These are phyloP conservation scores for Hordeum pubiflorum DNA, from an alignment of 202 grass and related monocot genomes.

Conservation along the genomic window DNA sequence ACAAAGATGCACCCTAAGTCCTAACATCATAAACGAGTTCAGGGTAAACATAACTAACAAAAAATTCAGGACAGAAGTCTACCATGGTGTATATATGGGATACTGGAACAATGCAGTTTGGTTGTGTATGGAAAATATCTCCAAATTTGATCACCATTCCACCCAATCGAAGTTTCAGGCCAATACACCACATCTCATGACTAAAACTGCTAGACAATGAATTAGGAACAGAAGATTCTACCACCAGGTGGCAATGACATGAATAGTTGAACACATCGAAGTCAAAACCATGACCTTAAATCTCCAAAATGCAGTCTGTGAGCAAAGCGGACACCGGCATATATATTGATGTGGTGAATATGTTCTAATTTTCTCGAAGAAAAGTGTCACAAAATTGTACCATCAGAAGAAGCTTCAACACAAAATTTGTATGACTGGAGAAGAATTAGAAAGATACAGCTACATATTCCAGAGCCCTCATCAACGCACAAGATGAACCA, in stretches of 20 bases:
- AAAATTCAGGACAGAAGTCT: background rate
- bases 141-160: background rate
- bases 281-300: background rate
- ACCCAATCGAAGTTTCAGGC: constrained; percentile 7
- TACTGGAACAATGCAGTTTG: background rate
- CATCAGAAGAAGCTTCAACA: constrained; percentile 9
- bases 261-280: background rate
- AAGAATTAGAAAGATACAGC: constrained; percentile 25
- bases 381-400: constrained; percentile 1
- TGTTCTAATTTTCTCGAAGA: background rate
- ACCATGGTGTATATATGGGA: background rate
- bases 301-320: background rate
- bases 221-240: constrained; percentile 19
- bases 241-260: constrained; percentile 5
- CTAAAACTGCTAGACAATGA: background rate
- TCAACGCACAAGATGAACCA: constrained; percentile 83
- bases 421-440: background rate
- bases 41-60: background rate
- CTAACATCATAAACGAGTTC: background rate
- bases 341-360: constrained; percentile 13
- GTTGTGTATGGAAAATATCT: background rate
- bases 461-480: constrained; percentile 17
- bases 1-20: background rate
- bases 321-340: background rate
- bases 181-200: background rate